Evolutionary conservation across 495 filamentous ascomycete genomes (phyloP).

Genomic region (Bacidia gigantensis): DNA sequence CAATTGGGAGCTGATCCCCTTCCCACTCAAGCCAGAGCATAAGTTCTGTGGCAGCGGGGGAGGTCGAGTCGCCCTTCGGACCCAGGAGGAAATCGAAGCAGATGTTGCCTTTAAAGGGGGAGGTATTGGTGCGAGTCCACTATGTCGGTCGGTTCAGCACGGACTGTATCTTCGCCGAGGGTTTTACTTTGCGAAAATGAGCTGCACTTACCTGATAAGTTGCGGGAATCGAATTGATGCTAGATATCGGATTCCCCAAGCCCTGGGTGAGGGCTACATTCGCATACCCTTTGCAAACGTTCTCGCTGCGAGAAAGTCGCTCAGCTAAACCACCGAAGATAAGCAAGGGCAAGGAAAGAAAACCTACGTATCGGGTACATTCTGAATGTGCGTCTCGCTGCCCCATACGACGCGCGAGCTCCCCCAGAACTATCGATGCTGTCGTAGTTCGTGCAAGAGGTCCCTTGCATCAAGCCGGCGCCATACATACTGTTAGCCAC

Average conservation of each 20-base stretch:
- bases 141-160: no score
- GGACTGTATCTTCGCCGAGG: no score
- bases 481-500: constrained; percentile 31
- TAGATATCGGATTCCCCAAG: constrained; percentile 22
- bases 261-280: constrained; percentile 28
- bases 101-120: constrained; percentile 26
- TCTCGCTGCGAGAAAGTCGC: constrained; percentile 13
- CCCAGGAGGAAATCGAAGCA: constrained; percentile 29
- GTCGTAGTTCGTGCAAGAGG: constrained; percentile 26
- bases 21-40: constrained; percentile 31
- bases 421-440: constrained; percentile 12
- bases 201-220: constrained; percentile 15
- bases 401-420: constrained; percentile 21
- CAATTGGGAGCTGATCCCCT: constrained; percentile 28
- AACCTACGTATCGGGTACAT: constrained; percentile 18
- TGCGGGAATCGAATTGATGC: constrained; percentile 25
- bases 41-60: constrained; percentile 23
- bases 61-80: constrained; percentile 23
- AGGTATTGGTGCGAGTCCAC: constrained; percentile 25
- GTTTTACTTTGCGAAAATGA: neutral
- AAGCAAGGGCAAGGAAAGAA: neutral
- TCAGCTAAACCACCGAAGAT: neutral
- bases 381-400: constrained; percentile 20
- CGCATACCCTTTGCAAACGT: constrained; percentile 28
- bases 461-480: constrained; percentile 18